A percentile compares a stretch with the other conserved stretches of the same genome.
Evolutionary conservation across 139 green algal species (phyloP).

Genomic region (Haematococcus lacustris): DNA sequence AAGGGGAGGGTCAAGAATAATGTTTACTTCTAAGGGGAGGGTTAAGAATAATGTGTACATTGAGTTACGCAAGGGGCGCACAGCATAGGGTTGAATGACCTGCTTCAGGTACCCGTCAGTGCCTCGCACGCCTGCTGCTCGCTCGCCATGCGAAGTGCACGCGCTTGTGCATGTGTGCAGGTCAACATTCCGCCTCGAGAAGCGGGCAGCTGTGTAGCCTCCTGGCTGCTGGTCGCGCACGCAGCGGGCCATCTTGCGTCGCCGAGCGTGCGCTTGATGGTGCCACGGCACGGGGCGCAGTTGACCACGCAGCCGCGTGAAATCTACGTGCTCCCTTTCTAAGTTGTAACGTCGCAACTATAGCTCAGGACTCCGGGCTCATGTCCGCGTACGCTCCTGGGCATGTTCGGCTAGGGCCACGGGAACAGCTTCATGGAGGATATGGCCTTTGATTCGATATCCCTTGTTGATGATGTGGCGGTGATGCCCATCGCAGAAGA

Average conservation of each 20-base stretch:
- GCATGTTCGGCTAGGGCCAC: no score
- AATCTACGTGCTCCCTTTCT: conserved; percentile 38
- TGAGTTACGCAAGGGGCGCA: background rate
- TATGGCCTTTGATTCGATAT: no score
- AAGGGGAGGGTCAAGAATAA: background rate
- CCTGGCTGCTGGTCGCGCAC: conserved; percentile 36
- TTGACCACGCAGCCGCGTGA: conserved; percentile 24
- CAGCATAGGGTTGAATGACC: background rate
- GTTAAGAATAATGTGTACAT: background rate
- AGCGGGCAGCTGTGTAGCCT: background rate
- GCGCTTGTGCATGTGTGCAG: no score
- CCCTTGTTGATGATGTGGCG: no score
- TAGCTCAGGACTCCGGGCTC: no score
- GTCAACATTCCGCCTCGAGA: background rate
- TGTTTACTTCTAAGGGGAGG: background rate
- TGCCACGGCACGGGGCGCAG: conserved; percentile 15
- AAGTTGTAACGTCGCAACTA: no score
- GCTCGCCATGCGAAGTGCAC: conserved; percentile 11
- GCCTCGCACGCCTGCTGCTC: conserved; percentile 6
- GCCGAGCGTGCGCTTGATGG: conserved; percentile 25
- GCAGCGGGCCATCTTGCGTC: conserved; percentile 27
- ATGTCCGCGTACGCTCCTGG: no score
- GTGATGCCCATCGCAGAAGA: no score
- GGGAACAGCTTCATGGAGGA: no score
- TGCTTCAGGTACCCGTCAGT: conserved; percentile 3